Evolutionary conservation across 2,329 filamentous ascomycete species (phyloP), one percentile per base, ranked within the genome.

Genomic region (Fusarium miscanthi): DNA sequence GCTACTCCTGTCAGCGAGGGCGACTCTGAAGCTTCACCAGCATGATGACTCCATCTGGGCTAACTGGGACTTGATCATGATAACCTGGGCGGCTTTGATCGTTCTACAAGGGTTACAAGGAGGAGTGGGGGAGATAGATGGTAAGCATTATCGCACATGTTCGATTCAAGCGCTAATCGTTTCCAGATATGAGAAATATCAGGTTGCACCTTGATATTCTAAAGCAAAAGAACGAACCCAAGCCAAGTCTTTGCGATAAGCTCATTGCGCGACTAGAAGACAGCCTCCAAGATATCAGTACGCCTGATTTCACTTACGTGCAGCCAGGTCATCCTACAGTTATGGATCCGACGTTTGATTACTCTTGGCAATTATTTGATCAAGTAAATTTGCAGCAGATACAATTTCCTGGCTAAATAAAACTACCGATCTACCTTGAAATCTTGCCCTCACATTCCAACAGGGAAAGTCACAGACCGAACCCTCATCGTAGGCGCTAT

Each of bases 321-420:
- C 63, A 66, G 12, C 63, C 63, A 9, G 52, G 52, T 0, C 63
- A 66, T 23, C 27, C 63, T 14, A 49, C 63, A 5, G 61, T 66
- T 0, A 66, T 66, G 51, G 63, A 66, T 6, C 62, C 63, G 2
- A 38, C 43, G 4, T 66, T 66, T 9, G 63, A 66, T 12, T 66
- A 66, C n/a, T 66, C 62, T 0, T 66, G 63, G 63, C 63, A 66
- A 14, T 27, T 66, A 2, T 66, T 66, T 0, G 63, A 66, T 19
- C 63, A 66, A n/a, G 63, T 66, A 10, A 66, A 66, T 12, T 5
- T 66, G 52, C 63, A 66, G 13, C 63, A 66, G 2, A 66, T 66
- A 6, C 62, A 66, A 11, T 66, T 66, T 6, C 63, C 43, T 3
- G 63, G 52, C 6, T 66, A 11, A 51, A 25, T 8, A 17, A 16